Percentiles rank a stretch among this genome's conserved stretches.
Conservation (phyloP, 805 yeast genomes). For the Groenewaldozyma tartarivorans region DNA sequence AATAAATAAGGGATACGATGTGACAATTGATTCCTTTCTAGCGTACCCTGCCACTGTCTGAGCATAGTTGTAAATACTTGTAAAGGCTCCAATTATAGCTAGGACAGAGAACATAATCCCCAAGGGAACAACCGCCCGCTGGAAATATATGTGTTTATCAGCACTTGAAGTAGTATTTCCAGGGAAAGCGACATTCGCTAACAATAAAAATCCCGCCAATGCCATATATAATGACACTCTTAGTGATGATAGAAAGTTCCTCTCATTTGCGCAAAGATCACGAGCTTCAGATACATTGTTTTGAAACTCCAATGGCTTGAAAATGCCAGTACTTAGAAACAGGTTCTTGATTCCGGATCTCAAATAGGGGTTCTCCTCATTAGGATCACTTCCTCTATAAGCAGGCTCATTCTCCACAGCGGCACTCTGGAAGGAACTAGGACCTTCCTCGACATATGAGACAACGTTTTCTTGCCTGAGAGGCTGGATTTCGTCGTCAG, state of each 20-base stretch:
- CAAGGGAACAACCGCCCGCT: constrained; percentile 6
- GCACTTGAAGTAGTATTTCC: background rate
- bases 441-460: no score
- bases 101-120: constrained; percentile 15
- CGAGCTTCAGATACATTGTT: constrained; percentile 25
- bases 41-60: constrained; percentile 14
- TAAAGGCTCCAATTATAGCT: constrained; percentile 14
- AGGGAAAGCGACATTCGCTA: constrained; percentile 13
- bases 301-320: constrained; percentile 15
- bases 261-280: constrained; percentile 24
- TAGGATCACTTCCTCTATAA: background rate
- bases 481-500: no score
- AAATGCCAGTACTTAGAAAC: background rate
- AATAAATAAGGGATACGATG: constrained; percentile 8
- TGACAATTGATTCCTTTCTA: constrained; percentile 15
- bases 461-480: no score
- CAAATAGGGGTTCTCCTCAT: background rate
- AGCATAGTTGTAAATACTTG: constrained; percentile 19
- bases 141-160: background rate
- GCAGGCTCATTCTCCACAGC: background rate
- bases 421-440: no score
- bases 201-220: constrained; percentile 20
- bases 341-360: background rate
- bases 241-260: constrained; percentile 21
- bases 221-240: constrained; percentile 18